Percentiles rank a stretch among this genome's conserved stretches.
phyloP scores from a whole-genome alignment of 139 green algal species.

The Coelastrella sp. region DNA sequence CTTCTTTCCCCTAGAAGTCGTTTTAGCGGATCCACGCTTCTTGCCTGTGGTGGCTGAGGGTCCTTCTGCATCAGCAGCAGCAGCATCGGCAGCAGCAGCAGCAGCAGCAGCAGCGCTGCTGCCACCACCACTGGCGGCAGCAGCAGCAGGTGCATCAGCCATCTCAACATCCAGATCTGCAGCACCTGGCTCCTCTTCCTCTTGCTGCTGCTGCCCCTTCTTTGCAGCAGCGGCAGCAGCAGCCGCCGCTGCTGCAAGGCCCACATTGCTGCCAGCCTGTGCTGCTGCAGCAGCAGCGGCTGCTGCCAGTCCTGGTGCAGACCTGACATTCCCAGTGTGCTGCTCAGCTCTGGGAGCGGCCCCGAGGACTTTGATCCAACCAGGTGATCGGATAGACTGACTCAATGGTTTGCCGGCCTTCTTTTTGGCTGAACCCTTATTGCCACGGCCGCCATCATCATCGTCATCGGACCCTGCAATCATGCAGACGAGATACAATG shows the following conservation, averaged over 20 bases:
- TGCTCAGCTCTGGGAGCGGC: not conserved
- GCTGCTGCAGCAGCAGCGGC: slow-evolving; percentile 3
- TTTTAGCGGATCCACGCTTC: not conserved
- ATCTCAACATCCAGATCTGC: not conserved
- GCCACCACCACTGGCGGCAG: slow-evolving; percentile 9
- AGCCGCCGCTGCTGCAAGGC: not conserved
- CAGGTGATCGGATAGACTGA: no score
- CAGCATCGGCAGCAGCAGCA: not conserved
- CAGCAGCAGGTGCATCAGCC: slow-evolving; percentile 1
- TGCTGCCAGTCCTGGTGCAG: not conserved
- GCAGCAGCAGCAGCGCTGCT: not conserved
- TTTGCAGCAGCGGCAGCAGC: slow-evolving; percentile 5
- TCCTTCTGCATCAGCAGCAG: not conserved
- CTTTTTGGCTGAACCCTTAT: not conserved
- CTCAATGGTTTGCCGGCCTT: not conserved
- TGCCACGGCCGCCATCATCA: not conserved
- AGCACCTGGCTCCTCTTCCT: not conserved
- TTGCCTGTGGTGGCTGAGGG: not conserved
- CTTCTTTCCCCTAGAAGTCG: no score
- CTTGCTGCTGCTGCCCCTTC: slow-evolving; percentile 8
- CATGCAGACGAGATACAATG: not conserved
- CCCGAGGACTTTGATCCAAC: not conserved
- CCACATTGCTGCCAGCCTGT: not conserved
- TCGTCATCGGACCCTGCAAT: not conserved
- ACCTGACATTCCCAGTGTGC: not conserved